phyloP scores from a whole-genome alignment of 1,284 basidiomycete species.

The Rhodotorula mucilaginosa region DNA sequence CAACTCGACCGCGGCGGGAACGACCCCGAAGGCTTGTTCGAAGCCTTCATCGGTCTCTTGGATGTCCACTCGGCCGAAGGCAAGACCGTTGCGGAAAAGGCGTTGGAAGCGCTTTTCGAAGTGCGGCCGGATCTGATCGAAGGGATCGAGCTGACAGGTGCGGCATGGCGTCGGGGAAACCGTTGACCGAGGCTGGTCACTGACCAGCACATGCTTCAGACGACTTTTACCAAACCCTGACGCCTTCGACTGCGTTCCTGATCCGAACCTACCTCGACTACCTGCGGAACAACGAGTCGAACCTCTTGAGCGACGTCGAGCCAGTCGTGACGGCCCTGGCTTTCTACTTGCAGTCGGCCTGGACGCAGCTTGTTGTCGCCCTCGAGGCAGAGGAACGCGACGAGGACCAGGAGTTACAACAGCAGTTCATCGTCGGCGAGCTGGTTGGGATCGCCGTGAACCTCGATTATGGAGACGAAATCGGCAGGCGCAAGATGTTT shows the following conservation, averaged over 20 bases:
- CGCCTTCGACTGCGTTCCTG: constrained; percentile 78
- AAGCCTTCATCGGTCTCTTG: constrained; percentile 62
- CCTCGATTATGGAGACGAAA: constrained; percentile 91
- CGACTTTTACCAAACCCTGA: constrained; percentile 70
- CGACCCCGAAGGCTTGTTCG: constrained; percentile 7
- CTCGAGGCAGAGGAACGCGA: constrained; percentile 53
- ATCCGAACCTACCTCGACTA: constrained; percentile 81
- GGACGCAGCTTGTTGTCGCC: constrained; percentile 35
- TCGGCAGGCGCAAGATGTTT: constrained; percentile 89
- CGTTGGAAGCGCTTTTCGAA: constrained; percentile 64
- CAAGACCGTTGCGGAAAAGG: constrained; percentile 62
- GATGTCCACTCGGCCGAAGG: constrained; percentile 59
- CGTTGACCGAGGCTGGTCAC: not conserved
- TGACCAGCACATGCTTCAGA: constrained; percentile 53
- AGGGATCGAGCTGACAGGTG: constrained; percentile 68
- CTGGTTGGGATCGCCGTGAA: constrained; percentile 76
- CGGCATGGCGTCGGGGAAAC: constrained; percentile 40
- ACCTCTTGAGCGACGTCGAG: constrained; percentile 68
- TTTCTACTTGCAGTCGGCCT: constrained; percentile 68
- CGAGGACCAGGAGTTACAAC: constrained; percentile 60
- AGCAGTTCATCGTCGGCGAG: constrained; percentile 77
- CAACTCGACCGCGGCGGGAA: constrained; percentile 12
- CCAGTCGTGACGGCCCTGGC: constrained; percentile 89
- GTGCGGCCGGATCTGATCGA: constrained; percentile 63
- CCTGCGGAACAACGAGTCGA: constrained; percentile 60